A percentile compares a stretch with the other conserved stretches of the same genome.
Conservation (phyloP, 2,329 filamentous ascomycete genomes). For the Teratosphaeria destructans region DNA sequence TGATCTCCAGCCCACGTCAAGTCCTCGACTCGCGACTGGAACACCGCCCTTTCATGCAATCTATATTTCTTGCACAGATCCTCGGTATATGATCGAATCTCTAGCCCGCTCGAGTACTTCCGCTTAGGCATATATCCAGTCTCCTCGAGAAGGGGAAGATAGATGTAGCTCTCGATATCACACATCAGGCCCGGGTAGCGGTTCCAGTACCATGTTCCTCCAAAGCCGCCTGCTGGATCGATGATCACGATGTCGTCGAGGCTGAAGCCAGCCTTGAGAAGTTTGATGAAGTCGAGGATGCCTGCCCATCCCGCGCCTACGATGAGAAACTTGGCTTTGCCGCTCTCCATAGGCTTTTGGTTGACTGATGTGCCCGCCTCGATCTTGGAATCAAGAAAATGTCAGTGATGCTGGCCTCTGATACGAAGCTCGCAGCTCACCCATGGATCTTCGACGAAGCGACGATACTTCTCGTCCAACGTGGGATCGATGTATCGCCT, state of each 20-base stretch:
- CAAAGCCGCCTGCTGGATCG: slow-evolving; percentile 39
- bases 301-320: slow-evolving; percentile 37
- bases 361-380: slow-evolving; percentile 10
- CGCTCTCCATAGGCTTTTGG: slow-evolving; percentile 7
- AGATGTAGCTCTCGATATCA: slow-evolving; percentile 51
- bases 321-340: slow-evolving; percentile 4
- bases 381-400: neutral
- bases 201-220: slow-evolving; percentile 42
- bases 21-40: slow-evolving; percentile 35
- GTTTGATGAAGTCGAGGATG: slow-evolving; percentile 30
- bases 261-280: slow-evolving; percentile 29
- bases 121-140: slow-evolving; percentile 47
- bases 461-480: slow-evolving; percentile 12
- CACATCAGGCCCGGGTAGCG: slow-evolving; percentile 41
- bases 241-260: slow-evolving; percentile 30
- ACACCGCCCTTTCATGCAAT: slow-evolving; percentile 35
- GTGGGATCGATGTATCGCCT: slow-evolving; percentile 17
- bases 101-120: slow-evolving; percentile 35
- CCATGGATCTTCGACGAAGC: slow-evolving; percentile 24
- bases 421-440: neutral
- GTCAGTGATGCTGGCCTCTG: neutral
- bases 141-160: slow-evolving; percentile 51
- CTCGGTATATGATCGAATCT: slow-evolving; percentile 39
- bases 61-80: slow-evolving; percentile 35
- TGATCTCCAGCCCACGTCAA: slow-evolving; percentile 39